Percentiles rank a stretch among this genome's conserved stretches.
Conservation (phyloP, 139 green algal species). For the Volvox reticuliferus region DNA sequence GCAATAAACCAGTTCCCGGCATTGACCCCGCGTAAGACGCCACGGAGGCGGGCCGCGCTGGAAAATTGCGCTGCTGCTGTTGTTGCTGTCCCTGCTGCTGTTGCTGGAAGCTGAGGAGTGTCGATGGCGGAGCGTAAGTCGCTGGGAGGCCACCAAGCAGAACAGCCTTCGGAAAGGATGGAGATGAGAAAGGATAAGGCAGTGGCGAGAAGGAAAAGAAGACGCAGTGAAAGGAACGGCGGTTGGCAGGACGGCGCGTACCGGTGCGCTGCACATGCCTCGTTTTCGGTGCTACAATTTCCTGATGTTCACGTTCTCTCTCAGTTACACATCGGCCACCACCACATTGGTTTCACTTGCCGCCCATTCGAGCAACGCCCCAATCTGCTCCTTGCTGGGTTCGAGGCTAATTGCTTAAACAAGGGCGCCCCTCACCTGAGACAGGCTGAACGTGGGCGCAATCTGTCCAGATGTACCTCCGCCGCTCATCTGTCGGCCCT, state of each 20-base stretch:
- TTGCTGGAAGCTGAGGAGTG: background rate
- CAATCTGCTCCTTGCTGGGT: too few relatives aligned
- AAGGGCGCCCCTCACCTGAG: background rate
- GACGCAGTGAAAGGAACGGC: too few relatives aligned
- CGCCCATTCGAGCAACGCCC: too few relatives aligned
- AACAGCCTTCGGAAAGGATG: background rate
- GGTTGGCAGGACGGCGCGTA: too few relatives aligned
- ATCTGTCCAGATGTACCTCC: background rate
- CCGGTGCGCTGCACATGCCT: too few relatives aligned
- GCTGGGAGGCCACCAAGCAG: constrained; percentile 9
- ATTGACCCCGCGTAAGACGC: background rate
- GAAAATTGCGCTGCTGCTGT: background rate
- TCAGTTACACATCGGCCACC: too few relatives aligned
- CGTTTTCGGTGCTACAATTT: too few relatives aligned
- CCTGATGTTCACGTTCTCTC: too few relatives aligned
- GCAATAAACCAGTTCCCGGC: background rate
- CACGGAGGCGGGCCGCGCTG: background rate
- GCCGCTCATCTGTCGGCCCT: background rate
- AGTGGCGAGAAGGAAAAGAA: background rate
- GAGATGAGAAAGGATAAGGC: background rate
- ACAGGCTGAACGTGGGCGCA: background rate
- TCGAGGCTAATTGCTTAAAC: too few relatives aligned
- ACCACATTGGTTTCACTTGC: too few relatives aligned
- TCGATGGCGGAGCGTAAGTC: background rate
- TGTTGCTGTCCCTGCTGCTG: constrained; percentile 18